phyloP scores from a whole-genome alignment of 2,329 filamentous ascomycete species.

The Aspergillus neoniger region DNA sequence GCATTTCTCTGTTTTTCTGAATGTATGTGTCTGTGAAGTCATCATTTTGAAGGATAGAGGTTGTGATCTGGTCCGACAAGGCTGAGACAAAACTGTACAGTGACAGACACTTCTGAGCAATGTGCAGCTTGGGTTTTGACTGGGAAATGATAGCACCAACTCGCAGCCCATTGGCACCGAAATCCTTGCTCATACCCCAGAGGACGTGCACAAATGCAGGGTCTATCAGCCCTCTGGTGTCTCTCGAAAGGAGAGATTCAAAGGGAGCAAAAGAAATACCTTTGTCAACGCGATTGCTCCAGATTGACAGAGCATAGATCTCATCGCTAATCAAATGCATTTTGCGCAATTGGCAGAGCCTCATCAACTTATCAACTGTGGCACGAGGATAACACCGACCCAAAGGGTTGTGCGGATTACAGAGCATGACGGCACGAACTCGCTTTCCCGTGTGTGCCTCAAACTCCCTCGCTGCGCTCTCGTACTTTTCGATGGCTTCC shows the following conservation, averaged over 20 bases:
- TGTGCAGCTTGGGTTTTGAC: slow-evolving; percentile 43
- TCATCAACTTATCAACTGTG: slow-evolving; percentile 47
- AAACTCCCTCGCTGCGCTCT: not conserved
- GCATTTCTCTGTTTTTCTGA: slow-evolving; percentile 29
- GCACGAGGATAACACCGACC: slow-evolving; percentile 51
- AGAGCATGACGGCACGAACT: slow-evolving; percentile 54
- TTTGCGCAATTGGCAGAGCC: slow-evolving; percentile 52
- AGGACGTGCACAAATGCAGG: slow-evolving; percentile 53
- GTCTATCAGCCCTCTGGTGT: slow-evolving; percentile 50
- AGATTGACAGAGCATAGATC: slow-evolving; percentile 60
- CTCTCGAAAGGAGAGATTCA: slow-evolving; percentile 50
- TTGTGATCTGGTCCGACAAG: slow-evolving; percentile 40
- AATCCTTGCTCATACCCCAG: slow-evolving; percentile 54
- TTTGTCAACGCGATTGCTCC: slow-evolving; percentile 42
- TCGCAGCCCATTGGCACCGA: slow-evolving; percentile 59
- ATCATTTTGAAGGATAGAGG: slow-evolving; percentile 49
- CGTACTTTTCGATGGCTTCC: not conserved
- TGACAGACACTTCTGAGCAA: slow-evolving; percentile 41
- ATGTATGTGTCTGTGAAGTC: slow-evolving; percentile 50
- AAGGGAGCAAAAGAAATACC: slow-evolving; percentile 35
- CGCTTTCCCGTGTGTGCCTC: slow-evolving; percentile 35
- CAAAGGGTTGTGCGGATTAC: slow-evolving; percentile 56
- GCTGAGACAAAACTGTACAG: slow-evolving; percentile 54
- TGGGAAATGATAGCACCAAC: slow-evolving; percentile 56
- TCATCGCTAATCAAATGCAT: slow-evolving; percentile 62